These are phyloP conservation scores for Huntiella decipiens DNA, from an alignment of 2,329 filamentous ascomycete genomes.

Conservation along the genomic window DNA sequence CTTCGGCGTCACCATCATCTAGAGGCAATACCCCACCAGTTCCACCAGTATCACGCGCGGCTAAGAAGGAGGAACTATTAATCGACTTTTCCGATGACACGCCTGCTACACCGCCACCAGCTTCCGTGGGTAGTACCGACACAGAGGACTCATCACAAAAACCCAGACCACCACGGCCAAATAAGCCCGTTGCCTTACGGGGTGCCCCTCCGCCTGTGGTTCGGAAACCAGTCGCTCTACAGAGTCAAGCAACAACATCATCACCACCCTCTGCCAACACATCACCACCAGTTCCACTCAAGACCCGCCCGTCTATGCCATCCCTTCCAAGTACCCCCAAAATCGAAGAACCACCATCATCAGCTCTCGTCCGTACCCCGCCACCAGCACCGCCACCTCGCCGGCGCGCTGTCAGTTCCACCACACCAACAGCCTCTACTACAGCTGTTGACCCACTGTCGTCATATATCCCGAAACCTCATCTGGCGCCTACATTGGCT, in stretches of 20 bases:
- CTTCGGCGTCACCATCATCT: background rate
- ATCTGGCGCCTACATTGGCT: conserved; percentile 48
- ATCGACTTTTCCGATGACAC: conserved; percentile 37
- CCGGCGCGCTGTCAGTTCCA: conserved; percentile 14
- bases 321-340: background rate
- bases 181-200: conserved; percentile 37
- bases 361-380: conserved; percentile 11
- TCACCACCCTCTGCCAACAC: conserved; percentile 18
- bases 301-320: conserved; percentile 18
- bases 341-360: conserved; percentile 13
- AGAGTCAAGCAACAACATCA: background rate
- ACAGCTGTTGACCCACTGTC: conserved; percentile 10
- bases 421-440: conserved; percentile 5
- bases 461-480: conserved; percentile 3
- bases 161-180: conserved; percentile 30
- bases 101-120: background rate
- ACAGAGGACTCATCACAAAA: conserved; percentile 13
- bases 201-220: conserved; percentile 16
- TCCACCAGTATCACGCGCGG: conserved; percentile 14
- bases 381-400: conserved; percentile 22
- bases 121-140: background rate
- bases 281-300: too few species aligned
- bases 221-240: background rate
- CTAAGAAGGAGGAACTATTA: conserved; percentile 30
- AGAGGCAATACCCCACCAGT: background rate